phyloP scores from a whole-genome alignment of 129 eudicot genomes.

The Saussurea involucrata region DNA sequence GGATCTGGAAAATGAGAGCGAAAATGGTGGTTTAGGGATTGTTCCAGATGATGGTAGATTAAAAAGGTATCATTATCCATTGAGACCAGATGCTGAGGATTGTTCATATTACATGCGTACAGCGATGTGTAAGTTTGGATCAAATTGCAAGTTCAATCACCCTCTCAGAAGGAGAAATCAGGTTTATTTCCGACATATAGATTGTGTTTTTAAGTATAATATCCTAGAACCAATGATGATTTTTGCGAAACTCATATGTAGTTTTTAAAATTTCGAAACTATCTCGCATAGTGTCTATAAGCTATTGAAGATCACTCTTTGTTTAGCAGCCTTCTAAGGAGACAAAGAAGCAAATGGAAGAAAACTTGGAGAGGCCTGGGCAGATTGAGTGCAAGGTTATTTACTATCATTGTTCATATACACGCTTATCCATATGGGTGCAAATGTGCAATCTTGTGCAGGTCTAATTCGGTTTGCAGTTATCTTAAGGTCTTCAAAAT shows the following conservation, averaged over 20 bases:
- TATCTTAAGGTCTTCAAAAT: background rate
- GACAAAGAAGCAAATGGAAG: slow-evolving; percentile 38
- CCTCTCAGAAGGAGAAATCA: slow-evolving; percentile 58
- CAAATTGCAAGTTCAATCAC: slow-evolving; percentile 86
- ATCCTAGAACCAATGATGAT: background rate
- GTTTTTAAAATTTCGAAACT: background rate
- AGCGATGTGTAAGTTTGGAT: slow-evolving; percentile 78
- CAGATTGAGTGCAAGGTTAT: slow-evolving; percentile 89
- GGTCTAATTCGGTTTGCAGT: slow-evolving; percentile 3
- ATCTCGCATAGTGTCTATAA: background rate
- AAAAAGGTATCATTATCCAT: slow-evolving; percentile 51
- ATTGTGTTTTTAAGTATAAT: background rate
- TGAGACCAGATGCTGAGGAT: slow-evolving; percentile 83
- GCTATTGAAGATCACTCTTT: slow-evolving; percentile 1
- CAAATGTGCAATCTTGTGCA: slow-evolving; percentile 14
- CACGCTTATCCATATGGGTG: background rate
- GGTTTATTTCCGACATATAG: slow-evolving; percentile 32
- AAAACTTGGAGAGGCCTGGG: slow-evolving; percentile 42
- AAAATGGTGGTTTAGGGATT: slow-evolving; percentile 19
- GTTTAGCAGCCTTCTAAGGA: slow-evolving; percentile 45
- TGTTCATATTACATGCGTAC: slow-evolving; percentile 72
- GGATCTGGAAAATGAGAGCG: slow-evolving; percentile 24
- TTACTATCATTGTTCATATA: slow-evolving; percentile 1
- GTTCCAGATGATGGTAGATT: slow-evolving; percentile 23
- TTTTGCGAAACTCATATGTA: background rate